Base-by-base conservation (phyloP, 805 yeast genomes). In the Saturnispora sanitii region DNA sequence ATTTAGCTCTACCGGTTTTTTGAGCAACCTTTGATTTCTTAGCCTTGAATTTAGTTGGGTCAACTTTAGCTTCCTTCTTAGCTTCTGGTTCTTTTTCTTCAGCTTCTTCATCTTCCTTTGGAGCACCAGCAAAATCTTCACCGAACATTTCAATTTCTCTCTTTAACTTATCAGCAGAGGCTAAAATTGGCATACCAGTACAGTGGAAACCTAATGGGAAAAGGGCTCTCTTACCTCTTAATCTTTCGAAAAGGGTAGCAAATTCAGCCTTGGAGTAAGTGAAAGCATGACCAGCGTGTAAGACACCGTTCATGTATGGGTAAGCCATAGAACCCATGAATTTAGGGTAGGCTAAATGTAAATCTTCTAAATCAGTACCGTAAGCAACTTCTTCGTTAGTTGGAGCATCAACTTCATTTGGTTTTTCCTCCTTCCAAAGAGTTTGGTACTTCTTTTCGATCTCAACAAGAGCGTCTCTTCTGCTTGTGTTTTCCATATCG, bases 201-300 rank as follows among this genome's bases (percentile, higher is more conserved):
- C 98, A 92, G 66, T 92, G 98, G 81, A 90, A 92, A 37, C 98
- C 98, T 43, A 92, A 72, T 38, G 98, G 97, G 67, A 85, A 92
- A 46, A 88, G 68, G 28, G 96, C 95, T 53, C 82, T 75, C 65
- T 82, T 85, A 50, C 96, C 97, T 56, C 73, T 73, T 90, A 92
- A 82, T 66, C 96, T 79, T 68, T 92, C 95, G 58, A 82, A 92
- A 41, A 97, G 97, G 42, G 83, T 71, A 35, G 88, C 79, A 59
- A 81, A 92, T 62, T 92, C 98, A 39, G 78, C 90, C 66, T 92
- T 92, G 40, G 96, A 85, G 48, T 90, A 70, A 28, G 97, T 92
- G 69, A 90, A 92, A 52, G 87, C 77, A 63, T 92, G 99, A 45
- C 99, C 99, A 37, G 95, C 96, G 53, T 92, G 99, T 50, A 92